These are phyloP conservation scores for Penicillium salamii DNA, from an alignment of 495 filamentous ascomycete species.

Conservation along the genomic window DNA sequence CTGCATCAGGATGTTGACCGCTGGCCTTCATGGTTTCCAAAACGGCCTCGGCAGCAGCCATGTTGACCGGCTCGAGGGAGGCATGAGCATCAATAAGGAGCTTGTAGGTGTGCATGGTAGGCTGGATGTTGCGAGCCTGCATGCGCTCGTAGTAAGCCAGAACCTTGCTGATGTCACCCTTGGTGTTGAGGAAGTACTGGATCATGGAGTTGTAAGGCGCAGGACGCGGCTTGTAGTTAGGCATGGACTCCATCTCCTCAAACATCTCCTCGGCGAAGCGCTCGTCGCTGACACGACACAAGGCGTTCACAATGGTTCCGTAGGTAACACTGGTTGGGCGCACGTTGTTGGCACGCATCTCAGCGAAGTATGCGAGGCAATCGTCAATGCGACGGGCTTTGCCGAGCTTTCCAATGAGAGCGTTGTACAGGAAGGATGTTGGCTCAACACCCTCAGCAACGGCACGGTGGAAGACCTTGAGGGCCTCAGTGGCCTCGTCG, in stretches of 20 bases:
- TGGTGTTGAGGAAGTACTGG: constrained; percentile 97
- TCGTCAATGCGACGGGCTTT: constrained; percentile 97
- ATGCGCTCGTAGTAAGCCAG: constrained; percentile 96
- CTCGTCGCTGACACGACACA: constrained; percentile 95
- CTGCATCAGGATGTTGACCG: constrained; percentile 77
- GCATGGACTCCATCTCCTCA: constrained; percentile 98
- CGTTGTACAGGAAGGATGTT: constrained; percentile 96
- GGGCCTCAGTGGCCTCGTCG: constrained; percentile 92
- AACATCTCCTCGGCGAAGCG: constrained; percentile 97
- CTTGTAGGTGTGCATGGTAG: constrained; percentile 95
- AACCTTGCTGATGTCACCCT: constrained; percentile 90
- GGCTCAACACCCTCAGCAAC: constrained; percentile 93
- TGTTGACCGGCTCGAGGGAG: constrained; percentile 88
- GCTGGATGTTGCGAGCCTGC: constrained; percentile 79
- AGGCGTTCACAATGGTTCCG: constrained; percentile 94
- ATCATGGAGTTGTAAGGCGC: constrained; percentile 99
- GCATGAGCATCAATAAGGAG: constrained; percentile 94
- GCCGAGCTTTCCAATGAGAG: constrained; percentile 95
- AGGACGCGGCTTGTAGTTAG: constrained; percentile 96
- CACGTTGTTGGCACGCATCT: constrained; percentile 91
- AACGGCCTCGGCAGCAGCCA: constrained; percentile 83
- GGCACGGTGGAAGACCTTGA: constrained; percentile 94
- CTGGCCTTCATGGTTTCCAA: constrained; percentile 72
- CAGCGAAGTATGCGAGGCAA: constrained; percentile 94
- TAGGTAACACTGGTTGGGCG: constrained; percentile 97